Base-by-base conservation (phyloP, 352 stramenopile genomes). In the Phytophthora idaei region DNA sequence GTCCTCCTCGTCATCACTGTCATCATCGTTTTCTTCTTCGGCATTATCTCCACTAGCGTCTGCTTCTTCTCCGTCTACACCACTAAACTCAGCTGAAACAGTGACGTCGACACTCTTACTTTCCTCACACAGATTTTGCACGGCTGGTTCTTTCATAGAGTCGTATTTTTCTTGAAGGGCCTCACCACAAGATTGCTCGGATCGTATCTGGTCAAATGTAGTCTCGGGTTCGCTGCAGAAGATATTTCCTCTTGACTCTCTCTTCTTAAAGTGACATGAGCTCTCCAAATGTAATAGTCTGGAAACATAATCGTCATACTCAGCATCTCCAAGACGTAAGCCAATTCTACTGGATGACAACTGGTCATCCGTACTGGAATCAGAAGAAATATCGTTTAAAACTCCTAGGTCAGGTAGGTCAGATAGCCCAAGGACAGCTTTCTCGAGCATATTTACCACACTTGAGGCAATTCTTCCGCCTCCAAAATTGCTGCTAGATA, bases 21-120 rank as follows among this genome's bases (percentile, higher is more conserved):
- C 79, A 48, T 88, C 75, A 36, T 81, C 75, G 11, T 67, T 71
- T 28, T 80, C 80, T 7, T 80, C 71, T 32, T 79, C 61, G 2
- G 15, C 57, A 37, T 59, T 61, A 45, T 64, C 53, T 48, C 11
- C 58, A 34, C 46, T 60, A 36, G 27, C 31, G 5, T 62, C 68
- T 6, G 50, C 21, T 32, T 69, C 39, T 54, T 50, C 46, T 12
- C 63, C 64, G 12, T 66, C 57, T 28, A 59, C 63, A 34, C 28
- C 68, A 41, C 52, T 50, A 27, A 17, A 64, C 45, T 58, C 39
- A n/a, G 46, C 53, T 41, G 68, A 27, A 10, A 27, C 21, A 48
- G 15, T 34, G 21, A 27, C 3, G 17, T 54, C 21, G 11, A 12
- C 27, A 55, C 12, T 31, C 4, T 32, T 48, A 50, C 25, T 51